Conservation (phyloP, 768 basidiomycete species). For the Thelephora aurantiotincta region DNA sequence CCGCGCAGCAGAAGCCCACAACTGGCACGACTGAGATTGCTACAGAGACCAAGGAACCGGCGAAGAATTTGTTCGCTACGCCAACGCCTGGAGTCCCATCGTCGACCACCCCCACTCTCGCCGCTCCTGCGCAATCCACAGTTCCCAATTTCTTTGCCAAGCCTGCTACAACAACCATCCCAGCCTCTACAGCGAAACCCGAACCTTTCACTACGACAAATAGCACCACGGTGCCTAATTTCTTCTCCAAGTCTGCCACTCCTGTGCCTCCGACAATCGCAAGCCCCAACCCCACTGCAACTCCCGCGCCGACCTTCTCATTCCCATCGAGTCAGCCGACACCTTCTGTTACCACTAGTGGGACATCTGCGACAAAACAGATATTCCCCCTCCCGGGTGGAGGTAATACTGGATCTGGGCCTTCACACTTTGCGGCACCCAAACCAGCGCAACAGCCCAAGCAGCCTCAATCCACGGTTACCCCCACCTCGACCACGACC, state of each 20-base stretch:
- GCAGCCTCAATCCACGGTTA: not conserved
- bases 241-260: not conserved
- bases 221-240: not conserved
- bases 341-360: conserved; percentile 6
- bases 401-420: too few relatives aligned
- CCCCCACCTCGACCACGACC: conserved; percentile 6
- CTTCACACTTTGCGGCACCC: not conserved
- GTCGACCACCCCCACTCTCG: conserved; percentile 1
- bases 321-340: not conserved
- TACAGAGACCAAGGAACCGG: conserved; percentile 6
- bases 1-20: conserved; percentile 7
- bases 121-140: conserved; percentile 4
- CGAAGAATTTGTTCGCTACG: conserved; percentile 9
- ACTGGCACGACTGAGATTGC: conserved; percentile 3
- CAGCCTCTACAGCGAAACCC: too few relatives aligned
- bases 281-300: not conserved
- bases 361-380: not conserved
- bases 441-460: not conserved
- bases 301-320: not conserved
- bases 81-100: conserved; percentile 6
- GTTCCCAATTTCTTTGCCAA: conserved; percentile 21
- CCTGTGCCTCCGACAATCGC: not conserved
- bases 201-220: not conserved
- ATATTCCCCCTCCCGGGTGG: not conserved
- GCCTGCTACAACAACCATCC: conserved; percentile 4